phyloP scores from a whole-genome alignment of 2,329 filamentous ascomycete genomes.

The Colletotrichum liriopes region DNA sequence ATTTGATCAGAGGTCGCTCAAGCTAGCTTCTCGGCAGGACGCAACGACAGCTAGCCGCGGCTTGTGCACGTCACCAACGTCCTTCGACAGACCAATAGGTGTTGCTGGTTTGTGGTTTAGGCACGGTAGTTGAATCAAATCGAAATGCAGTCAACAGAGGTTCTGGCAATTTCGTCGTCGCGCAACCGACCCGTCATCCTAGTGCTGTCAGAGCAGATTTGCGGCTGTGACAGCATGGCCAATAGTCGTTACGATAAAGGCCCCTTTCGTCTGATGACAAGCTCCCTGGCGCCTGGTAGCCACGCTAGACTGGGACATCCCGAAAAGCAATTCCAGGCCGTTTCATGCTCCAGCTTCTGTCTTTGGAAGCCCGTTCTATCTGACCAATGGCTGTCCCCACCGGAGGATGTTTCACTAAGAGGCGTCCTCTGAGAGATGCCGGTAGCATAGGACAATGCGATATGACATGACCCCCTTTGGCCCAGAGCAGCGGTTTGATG shows the following conservation, averaged over 20 bases:
- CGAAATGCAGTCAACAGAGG: not conserved
- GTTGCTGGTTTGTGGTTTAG: not conserved
- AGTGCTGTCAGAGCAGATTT: slow-evolving; percentile 27
- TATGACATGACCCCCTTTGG: slow-evolving; percentile 19
- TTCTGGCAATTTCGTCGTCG: slow-evolving; percentile 4
- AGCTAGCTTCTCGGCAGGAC: not conserved
- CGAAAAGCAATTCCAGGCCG: slow-evolving; percentile 32
- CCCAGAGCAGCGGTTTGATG: slow-evolving; percentile 17
- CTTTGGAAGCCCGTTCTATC: not conserved
- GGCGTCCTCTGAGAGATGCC: slow-evolving; percentile 1
- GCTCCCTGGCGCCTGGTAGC: slow-evolving; percentile 27
- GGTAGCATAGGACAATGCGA: not conserved
- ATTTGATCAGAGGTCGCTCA: not conserved
- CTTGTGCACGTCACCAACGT: slow-evolving; percentile 12
- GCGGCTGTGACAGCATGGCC: slow-evolving; percentile 14
- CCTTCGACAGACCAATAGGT: slow-evolving; percentile 5
- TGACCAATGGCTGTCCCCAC: slow-evolving; percentile 17
- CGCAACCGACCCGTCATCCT: slow-evolving; percentile 5
- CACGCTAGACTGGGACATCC: slow-evolving; percentile 33
- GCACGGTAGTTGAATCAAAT: not conserved
- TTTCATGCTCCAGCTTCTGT: slow-evolving; percentile 38
- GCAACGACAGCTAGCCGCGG: not conserved
- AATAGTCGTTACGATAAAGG: slow-evolving; percentile 14
- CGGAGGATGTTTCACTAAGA: slow-evolving; percentile 15
- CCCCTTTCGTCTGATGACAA: slow-evolving; percentile 38